Percentiles rank a stretch among this genome's conserved stretches.
Conservation (phyloP, 2,329 filamentous ascomycete genomes). For the Talaromyces sp. region DNA sequence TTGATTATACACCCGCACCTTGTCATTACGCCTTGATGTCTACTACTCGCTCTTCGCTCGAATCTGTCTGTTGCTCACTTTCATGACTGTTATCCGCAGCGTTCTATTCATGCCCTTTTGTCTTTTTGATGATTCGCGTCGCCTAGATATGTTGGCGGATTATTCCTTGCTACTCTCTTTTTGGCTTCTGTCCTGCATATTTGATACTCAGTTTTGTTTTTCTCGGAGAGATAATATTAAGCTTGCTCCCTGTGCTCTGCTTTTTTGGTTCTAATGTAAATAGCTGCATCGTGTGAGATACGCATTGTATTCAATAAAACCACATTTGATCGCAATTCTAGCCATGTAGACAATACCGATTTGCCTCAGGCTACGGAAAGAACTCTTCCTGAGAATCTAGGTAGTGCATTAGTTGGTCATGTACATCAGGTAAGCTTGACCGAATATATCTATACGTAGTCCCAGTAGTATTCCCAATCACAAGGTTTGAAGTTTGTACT, state of each 20-base stretch:
- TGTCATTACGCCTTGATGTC: not conserved
- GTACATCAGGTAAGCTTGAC: too few relatives aligned
- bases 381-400: not conserved
- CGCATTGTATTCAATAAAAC: not conserved
- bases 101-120: not conserved
- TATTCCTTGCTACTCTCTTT: not conserved
- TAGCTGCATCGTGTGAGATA: constrained; percentile 6
- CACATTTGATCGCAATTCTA: not conserved
- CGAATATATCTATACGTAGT: not conserved
- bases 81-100: not conserved
- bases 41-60: not conserved
- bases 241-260: not conserved
- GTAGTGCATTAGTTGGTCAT: too few relatives aligned
- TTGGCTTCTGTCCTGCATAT: not conserved
- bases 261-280: not conserved
- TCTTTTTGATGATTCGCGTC: not conserved
- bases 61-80: not conserved
- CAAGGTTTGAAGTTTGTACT: not conserved
- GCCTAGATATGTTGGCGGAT: not conserved
- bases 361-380: not conserved
- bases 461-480: not conserved
- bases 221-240: constrained; percentile 3
- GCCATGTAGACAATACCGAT: not conserved
- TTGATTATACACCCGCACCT: not conserved
- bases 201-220: not conserved